phyloP scores from a whole-genome alignment of 768 basidiomycete species.

The Lactifluus piperatus region DNA sequence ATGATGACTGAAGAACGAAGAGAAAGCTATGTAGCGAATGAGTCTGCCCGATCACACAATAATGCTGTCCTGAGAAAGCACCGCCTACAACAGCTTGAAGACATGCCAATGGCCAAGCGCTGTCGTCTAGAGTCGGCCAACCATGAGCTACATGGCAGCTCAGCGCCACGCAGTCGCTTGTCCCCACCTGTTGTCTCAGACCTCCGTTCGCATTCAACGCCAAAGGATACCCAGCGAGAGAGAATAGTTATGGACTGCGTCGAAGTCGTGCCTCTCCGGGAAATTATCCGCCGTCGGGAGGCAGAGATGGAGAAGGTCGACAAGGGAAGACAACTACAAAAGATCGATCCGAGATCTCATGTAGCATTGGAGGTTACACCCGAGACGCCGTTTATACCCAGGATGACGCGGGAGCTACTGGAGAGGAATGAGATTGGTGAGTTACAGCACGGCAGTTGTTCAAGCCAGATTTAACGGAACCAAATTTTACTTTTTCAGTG shows the following conservation, averaged over 20 bases:
- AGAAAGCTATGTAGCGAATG: background rate
- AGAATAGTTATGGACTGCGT: slow-evolving; percentile 12
- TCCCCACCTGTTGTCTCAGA: background rate
- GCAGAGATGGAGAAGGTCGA: background rate
- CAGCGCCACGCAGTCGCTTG: background rate
- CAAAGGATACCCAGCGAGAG: background rate
- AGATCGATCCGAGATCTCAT: background rate
- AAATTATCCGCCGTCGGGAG: background rate
- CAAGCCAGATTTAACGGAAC: background rate
- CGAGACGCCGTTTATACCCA: slow-evolving; percentile 3
- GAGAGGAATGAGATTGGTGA: slow-evolving; percentile 12
- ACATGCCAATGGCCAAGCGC: slow-evolving; percentile 2
- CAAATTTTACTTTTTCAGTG: background rate
- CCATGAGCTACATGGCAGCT: background rate
- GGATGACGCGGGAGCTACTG: background rate
- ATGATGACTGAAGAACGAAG: background rate
- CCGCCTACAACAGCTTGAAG: background rate
- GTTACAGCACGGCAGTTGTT: background rate
- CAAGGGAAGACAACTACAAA: background rate
- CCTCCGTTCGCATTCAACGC: background rate
- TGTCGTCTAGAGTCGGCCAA: background rate
- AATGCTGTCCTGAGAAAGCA: background rate
- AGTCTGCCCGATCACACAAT: background rate
- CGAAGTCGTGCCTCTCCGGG: slow-evolving; percentile 1
- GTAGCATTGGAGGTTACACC: background rate